These are phyloP conservation scores for Raffaelea arxii DNA, from an alignment of 2,329 filamentous ascomycete genomes.

Conservation along the genomic window DNA sequence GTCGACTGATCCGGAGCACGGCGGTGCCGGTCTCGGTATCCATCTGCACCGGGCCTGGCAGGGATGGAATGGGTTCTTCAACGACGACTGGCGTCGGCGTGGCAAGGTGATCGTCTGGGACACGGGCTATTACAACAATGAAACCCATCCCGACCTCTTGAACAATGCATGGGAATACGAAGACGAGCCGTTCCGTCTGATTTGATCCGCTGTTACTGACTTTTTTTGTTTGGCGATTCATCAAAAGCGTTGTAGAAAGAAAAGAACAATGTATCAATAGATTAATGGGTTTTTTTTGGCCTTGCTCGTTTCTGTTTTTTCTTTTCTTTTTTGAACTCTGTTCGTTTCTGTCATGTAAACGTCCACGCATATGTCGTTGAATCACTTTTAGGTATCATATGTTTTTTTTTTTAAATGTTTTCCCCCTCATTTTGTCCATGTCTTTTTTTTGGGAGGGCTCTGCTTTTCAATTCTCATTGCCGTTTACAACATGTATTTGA, in stretches of 20 bases:
- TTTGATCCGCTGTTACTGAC: too few species aligned
- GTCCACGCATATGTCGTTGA: too few species aligned
- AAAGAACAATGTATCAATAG: neutral
- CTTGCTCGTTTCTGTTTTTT: neutral
- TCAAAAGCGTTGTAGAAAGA: too few species aligned
- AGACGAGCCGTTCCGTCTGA: neutral
- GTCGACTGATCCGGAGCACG: constrained; percentile 10
- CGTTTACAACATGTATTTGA: constrained; percentile 24
- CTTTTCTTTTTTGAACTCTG: neutral
- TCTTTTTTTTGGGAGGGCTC: neutral
- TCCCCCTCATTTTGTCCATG: neutral
- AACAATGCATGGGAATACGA: neutral
- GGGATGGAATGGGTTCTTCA: constrained; percentile 51
- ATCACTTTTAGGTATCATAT: neutral
- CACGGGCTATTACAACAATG: constrained; percentile 25
- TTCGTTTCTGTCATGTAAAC: too few species aligned
- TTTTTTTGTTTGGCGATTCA: too few species aligned
- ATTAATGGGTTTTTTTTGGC: neutral
- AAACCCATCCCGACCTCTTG: constrained; percentile 10
- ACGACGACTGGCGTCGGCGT: constrained; percentile 48
- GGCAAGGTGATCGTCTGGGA: constrained; percentile 54
- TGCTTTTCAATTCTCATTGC: too few species aligned
- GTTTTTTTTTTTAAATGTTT: neutral
- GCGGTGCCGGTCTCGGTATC: constrained; percentile 31
- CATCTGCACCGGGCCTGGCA: constrained; percentile 40